Conservation (phyloP, 257 asterid species). For the Nicotiana tabacum region DNA sequence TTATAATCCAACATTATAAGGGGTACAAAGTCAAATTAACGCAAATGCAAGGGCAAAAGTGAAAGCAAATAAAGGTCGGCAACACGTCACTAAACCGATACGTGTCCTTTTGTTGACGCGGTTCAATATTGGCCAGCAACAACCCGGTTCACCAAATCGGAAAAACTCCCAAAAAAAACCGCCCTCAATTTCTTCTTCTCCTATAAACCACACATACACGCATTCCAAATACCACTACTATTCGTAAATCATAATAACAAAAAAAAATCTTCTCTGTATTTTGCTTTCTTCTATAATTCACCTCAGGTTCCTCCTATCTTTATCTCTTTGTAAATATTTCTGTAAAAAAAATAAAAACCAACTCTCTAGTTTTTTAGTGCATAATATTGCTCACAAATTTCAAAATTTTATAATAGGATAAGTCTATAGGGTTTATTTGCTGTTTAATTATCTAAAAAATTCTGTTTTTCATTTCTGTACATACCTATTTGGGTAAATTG, state of each 20-base stretch:
- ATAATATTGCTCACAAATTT: neutral
- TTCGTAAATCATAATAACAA: neutral
- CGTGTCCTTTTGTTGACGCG: neutral
- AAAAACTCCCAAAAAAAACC: neutral
- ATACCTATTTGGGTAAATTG: neutral
- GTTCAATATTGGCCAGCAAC: neutral
- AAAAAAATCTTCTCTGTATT: conserved; percentile 6
- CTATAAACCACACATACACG: conserved; percentile 23
- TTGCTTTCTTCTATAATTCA: conserved; percentile 15
- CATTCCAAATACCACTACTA: neutral
- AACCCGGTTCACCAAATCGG: neutral
- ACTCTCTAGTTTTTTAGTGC: neutral
- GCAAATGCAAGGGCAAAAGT: neutral
- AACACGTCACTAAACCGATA: neutral
- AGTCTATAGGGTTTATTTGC: conserved; percentile 3
- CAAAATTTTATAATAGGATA: neutral
- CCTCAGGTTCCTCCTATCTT: conserved; percentile 5
- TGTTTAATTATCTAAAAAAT: neutral
- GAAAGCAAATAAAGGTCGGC: neutral
- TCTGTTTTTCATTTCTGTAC: neutral
- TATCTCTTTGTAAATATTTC: conserved; percentile 6
- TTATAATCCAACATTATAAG: neutral
- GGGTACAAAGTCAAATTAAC: neutral
- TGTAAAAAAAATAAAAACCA: neutral
- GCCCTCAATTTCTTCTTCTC: neutral